Conservation (phyloP, 768 basidiomycete species). For the Russula brevipes region DNA sequence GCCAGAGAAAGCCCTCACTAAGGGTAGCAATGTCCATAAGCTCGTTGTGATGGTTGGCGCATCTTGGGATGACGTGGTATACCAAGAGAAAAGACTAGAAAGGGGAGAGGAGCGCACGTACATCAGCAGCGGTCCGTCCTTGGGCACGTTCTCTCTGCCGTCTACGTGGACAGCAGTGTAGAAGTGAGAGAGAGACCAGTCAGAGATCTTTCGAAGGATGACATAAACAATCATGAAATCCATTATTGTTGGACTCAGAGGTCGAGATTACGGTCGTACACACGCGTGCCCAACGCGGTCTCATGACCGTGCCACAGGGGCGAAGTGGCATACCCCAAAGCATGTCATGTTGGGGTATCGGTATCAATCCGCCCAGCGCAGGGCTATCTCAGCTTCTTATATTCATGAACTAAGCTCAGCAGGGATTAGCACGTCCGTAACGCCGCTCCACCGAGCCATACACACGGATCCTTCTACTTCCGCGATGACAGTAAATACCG, state of each 20-base stretch:
- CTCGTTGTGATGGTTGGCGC: slow-evolving; percentile 47
- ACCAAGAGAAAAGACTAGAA: not conserved
- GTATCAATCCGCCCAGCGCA: not conserved
- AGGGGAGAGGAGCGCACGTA: slow-evolving; percentile 39
- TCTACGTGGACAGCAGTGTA: slow-evolving; percentile 82
- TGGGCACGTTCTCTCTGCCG: slow-evolving; percentile 81
- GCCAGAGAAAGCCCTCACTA: slow-evolving; percentile 31
- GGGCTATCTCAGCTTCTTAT: not conserved
- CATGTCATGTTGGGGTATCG: not conserved
- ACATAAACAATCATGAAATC: slow-evolving; percentile 53
- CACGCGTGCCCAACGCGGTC: not conserved
- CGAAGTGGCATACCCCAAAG: not conserved
- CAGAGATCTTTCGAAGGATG: slow-evolving; percentile 63
- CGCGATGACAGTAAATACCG: slow-evolving; percentile 16
- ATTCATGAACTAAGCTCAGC: not conserved
- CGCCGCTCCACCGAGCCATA: not conserved
- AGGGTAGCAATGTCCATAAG: slow-evolving; percentile 53
- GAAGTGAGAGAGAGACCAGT: slow-evolving; percentile 74
- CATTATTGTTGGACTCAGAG: not conserved
- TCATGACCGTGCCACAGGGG: not conserved
- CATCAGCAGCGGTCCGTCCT: slow-evolving; percentile 87
- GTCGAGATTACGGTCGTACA: not conserved
- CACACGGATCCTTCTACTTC: not conserved
- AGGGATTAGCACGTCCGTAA: not conserved
- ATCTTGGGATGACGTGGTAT: slow-evolving; percentile 39